These are phyloP conservation scores for Lasiodiplodia hormozganensis DNA, from an alignment of 2,329 filamentous ascomycete species.

Conservation along the genomic window DNA sequence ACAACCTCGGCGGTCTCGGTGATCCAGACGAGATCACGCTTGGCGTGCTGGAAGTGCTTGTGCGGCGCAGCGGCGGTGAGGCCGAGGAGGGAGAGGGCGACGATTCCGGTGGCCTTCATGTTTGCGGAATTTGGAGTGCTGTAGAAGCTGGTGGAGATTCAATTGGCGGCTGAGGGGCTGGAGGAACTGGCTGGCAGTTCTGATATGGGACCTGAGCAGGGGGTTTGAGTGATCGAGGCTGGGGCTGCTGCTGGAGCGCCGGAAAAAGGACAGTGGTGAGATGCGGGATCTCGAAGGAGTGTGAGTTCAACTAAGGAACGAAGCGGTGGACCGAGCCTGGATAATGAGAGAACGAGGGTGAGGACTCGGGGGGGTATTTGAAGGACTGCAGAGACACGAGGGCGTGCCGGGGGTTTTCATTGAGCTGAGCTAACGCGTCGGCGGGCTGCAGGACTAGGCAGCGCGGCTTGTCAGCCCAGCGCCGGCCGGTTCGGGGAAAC, in stretches of 20 bases:
- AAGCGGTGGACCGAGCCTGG: conserved; percentile 11
- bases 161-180: not conserved
- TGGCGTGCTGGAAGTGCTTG: conserved; percentile 33
- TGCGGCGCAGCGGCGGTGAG: conserved; percentile 42
- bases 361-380: conserved; percentile 21
- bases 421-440: not conserved
- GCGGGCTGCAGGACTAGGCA: conserved; percentile 17
- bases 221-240: not conserved
- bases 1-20: conserved; percentile 43
- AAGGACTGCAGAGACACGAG: conserved; percentile 2
- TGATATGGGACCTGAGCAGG: conserved; percentile 13
- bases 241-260: conserved; percentile 25
- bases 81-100: conserved; percentile 44
- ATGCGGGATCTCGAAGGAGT: conserved; percentile 21
- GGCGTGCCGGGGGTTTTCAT: conserved; percentile 10
- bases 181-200: conserved; percentile 27
- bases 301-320: conserved; percentile 25
- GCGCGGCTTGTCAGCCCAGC: conserved; percentile 23
- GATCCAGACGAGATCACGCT: conserved; percentile 40
- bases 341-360: not conserved
- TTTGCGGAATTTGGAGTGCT: conserved; percentile 34
- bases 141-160: conserved; percentile 22
- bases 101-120: conserved; percentile 47
- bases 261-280: conserved; percentile 23
- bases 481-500: conserved; percentile 24